A percentile compares a stretch with the other conserved stretches of the same genome.
phyloP scores from a whole-genome alignment of 106 monocot genomes.

The Dendrobium nobile region DNA sequence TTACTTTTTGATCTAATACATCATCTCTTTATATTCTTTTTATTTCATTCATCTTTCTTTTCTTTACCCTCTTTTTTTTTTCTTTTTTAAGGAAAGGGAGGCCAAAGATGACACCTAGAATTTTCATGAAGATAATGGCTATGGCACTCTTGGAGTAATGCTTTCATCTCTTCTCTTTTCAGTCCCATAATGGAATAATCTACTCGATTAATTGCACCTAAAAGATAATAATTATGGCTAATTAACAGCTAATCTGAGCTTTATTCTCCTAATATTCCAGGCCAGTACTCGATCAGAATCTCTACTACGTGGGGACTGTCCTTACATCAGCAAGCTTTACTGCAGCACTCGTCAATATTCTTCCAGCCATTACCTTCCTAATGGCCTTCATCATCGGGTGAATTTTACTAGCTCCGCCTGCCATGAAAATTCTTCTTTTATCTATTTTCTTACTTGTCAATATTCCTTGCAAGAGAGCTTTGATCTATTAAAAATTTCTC shows the following conservation, averaged over 20 bases:
- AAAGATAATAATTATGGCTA: neutral
- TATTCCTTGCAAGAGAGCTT: no score
- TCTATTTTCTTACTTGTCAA: no score
- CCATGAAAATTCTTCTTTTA: neutral
- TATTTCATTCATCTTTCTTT: no score
- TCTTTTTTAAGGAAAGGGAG: constrained; percentile 40
- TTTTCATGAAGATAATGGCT: constrained; percentile 63
- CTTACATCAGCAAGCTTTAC: constrained; percentile 76
- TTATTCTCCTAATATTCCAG: constrained; percentile 17
- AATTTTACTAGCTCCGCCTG: neutral
- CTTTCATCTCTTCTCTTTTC: neutral
- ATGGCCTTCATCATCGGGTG: constrained; percentile 48
- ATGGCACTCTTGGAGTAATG: constrained; percentile 66
- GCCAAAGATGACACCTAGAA: constrained; percentile 65
- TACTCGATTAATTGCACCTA: neutral
- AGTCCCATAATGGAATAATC: no score
- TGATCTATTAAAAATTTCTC: no score
- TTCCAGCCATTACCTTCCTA: constrained; percentile 69
- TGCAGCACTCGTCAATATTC: constrained; percentile 64
- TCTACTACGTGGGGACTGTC: constrained; percentile 71
- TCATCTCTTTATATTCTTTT: no score
- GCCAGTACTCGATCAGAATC: constrained; percentile 88
- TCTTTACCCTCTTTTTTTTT: no score
- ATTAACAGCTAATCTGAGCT: neutral
- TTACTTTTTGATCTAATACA: no score